Conservation (phyloP, 78 protist species). For the Speleostelium caveatum region DNA sequence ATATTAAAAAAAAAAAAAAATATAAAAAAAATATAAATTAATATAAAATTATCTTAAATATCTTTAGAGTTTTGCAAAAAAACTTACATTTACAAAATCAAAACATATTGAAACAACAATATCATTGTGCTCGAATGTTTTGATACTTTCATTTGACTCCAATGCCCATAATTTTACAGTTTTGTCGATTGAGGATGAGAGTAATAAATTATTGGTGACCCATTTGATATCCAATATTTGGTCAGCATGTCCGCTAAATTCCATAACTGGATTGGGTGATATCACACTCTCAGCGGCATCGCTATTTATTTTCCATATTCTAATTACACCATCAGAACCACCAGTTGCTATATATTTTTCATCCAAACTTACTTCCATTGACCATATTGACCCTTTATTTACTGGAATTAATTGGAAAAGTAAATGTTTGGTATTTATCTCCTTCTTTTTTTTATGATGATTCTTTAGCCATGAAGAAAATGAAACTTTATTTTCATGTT, state of each 20-base stretch:
- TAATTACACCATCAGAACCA: conserved; percentile 44
- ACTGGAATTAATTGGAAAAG: conserved; percentile 21
- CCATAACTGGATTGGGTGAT: not conserved
- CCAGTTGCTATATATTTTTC: conserved; percentile 39
- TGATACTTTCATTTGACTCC: conserved; percentile 15
- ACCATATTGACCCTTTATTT: conserved; percentile 52
- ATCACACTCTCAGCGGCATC: not conserved
- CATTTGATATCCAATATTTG: conserved; percentile 71
- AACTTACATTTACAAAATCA: conserved; percentile 11
- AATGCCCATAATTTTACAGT: conserved; percentile 50
- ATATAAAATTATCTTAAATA: too few relatives aligned
- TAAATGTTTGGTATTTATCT: not conserved
- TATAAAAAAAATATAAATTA: too few relatives aligned
- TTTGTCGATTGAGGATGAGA: conserved; percentile 42
- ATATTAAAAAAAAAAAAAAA: not conserved
- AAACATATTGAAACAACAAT: conserved; percentile 69
- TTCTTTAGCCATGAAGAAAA: conserved; percentile 54
- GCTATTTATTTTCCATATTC: conserved; percentile 23
- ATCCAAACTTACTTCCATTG: conserved; percentile 6
- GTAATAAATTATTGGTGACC: not conserved
- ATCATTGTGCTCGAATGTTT: conserved; percentile 76
- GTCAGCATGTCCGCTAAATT: conserved; percentile 48
- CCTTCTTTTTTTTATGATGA: conserved; percentile 37
- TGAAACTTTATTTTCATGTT: conserved; percentile 19
- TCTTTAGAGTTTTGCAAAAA: too few relatives aligned